phyloP scores from a whole-genome alignment of 2,329 filamentous ascomycete genomes.

The Epichloe baconii region DNA sequence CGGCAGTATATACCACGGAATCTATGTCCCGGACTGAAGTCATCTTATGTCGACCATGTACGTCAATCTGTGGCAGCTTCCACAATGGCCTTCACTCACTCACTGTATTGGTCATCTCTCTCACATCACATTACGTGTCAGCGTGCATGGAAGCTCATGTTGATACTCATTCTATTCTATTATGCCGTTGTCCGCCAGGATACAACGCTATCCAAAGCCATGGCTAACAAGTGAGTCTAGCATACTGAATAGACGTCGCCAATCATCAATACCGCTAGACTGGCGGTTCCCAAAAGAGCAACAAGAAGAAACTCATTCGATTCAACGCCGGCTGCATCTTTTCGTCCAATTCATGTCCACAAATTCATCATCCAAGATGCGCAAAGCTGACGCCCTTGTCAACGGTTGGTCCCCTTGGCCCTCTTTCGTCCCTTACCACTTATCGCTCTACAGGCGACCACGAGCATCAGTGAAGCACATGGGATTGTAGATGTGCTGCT shows the following conservation, averaged over 20 bases:
- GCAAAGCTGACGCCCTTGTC: background rate
- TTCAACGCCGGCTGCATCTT: background rate
- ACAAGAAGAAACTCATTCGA: background rate
- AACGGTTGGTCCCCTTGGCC: background rate
- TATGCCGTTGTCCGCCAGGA: background rate
- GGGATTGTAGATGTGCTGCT: slow-evolving; percentile 49
- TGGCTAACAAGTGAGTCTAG: slow-evolving; percentile 4
- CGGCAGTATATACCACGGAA: too few species aligned
- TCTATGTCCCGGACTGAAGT: too few species aligned
- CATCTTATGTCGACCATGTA: too few species aligned
- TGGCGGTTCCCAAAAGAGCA: background rate
- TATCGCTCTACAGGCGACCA: slow-evolving; percentile 16
- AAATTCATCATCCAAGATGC: background rate
- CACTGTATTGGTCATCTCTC: too few species aligned
- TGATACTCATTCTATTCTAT: background rate
- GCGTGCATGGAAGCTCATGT: background rate
- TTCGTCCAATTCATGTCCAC: background rate
- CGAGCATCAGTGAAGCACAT: slow-evolving; percentile 25
- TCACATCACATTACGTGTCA: too few species aligned
- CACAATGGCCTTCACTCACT: too few species aligned
- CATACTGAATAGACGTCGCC: background rate
- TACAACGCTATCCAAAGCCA: background rate
- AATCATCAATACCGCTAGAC: background rate
- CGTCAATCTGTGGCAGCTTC: too few species aligned
- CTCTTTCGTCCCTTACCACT: background rate